Percentiles rank a stretch among this genome's conserved stretches.
Evolutionary conservation across 306 rosid genomes (phyloP).

Genomic region (Prunus campanulata): DNA sequence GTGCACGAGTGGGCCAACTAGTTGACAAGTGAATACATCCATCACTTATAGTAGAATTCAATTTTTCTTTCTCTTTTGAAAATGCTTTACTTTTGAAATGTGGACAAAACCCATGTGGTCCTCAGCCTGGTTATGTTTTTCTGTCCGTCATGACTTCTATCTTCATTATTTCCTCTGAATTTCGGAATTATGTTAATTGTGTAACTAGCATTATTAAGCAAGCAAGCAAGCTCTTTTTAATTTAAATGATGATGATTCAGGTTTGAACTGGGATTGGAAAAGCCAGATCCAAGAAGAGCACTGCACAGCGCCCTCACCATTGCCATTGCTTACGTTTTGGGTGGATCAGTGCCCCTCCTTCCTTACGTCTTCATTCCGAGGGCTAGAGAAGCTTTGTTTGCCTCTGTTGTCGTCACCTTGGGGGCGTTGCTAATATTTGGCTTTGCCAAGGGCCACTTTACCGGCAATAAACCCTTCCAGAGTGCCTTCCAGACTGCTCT

Average conservation of each 20-base stretch:
- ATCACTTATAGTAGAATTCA: neutral
- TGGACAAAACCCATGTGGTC: slow-evolving; percentile 24
- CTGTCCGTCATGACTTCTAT: neutral
- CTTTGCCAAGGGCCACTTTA: slow-evolving; percentile 79
- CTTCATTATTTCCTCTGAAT: too few relatives aligned
- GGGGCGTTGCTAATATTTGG: slow-evolving; percentile 73
- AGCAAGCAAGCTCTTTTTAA: neutral
- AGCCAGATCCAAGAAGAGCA: slow-evolving; percentile 96
- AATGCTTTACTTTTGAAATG: slow-evolving; percentile 18
- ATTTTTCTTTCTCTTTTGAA: neutral
- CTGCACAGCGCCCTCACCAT: slow-evolving; percentile 79
- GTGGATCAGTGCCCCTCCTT: slow-evolving; percentile 69
- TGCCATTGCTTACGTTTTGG: slow-evolving; percentile 73
- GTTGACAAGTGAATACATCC: neutral
- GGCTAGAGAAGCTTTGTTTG: slow-evolving; percentile 57
- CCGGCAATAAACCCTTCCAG: slow-evolving; percentile 62
- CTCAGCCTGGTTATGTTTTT: neutral
- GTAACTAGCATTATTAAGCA: neutral
- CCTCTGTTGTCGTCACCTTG: slow-evolving; percentile 59
- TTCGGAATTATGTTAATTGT: too few relatives aligned
- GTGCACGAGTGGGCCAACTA: neutral
- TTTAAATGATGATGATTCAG: slow-evolving; percentile 33
- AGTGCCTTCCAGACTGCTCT: slow-evolving; percentile 83
- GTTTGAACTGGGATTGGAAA: slow-evolving; percentile 87
- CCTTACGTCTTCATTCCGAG: slow-evolving; percentile 73